Evolutionary conservation across 139 green algal genomes (phyloP), one percentile per base, ranked within the genome.

Genomic region (Chlamydomonas incerta): DNA sequence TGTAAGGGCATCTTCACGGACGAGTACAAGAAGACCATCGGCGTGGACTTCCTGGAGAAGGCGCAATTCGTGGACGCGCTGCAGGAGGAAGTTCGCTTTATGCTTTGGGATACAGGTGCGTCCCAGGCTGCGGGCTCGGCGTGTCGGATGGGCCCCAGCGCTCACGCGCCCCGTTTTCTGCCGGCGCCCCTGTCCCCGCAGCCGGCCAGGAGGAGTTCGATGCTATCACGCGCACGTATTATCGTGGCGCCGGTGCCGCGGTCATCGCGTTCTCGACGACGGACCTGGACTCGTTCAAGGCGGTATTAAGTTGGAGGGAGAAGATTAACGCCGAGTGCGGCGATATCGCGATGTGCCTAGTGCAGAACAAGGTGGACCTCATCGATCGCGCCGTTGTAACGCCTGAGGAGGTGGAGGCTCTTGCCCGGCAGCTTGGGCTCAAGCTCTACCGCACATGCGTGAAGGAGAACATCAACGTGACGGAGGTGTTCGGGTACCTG

Each of bases 31-130:
- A 96, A 96, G 87, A 96, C 95, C 4, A 95, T 96, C n/a, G 95
- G 95, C 0, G 95, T 97, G 14, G 95, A 97, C 82, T 97, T 97
- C 70, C 74, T 97, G 55, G 95, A 97, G 73, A 96, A 95, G 79
- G 70, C 84, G 28, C 87, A 92, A 80, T 95, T 91, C 60, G 88
- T 97, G 20, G 89, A 94, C 9, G 70, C 73, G 20, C 76, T 97
- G 20, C 89, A 90, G 15, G 90, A 96, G 63, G 93, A 96, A 74
- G 94, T 96, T 23, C 90, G 92, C 28, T 87, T 97, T 26, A 95
- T 96, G 91, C 69, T 96, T 2, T 97, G 95, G 94, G 95, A 97
- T 72, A 97, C 95, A 67, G 89, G 89, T 90, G 41, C 69, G 70
- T 18, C 26, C 66, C 63, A 23, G 21, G 15, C 14, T 3, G 69